Evolutionary conservation across 176 grass and related monocot genomes (phyloP), one percentile per base, ranked within the genome.

Genomic region (Oryza coarctata): DNA sequence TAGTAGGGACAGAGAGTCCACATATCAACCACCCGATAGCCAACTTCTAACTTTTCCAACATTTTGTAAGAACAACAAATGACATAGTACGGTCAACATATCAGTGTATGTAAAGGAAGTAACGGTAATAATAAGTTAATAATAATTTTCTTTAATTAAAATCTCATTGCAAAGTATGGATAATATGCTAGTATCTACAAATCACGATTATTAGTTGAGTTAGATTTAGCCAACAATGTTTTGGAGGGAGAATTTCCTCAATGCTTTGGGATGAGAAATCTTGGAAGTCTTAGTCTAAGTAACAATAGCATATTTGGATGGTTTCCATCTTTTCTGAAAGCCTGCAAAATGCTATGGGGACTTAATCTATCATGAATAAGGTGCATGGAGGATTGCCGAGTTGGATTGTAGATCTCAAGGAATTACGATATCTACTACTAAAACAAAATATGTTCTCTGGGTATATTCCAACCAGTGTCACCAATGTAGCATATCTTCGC

Each of bases 281-380:
- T 34, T 9, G 1, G 0, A 0, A 0, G 0, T 9, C 10, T 82
- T 12, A 0, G 9, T 27, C 29, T 68, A 12, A 15, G 40, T 18
- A 70, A 85, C 2, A 93, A 93, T 14, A 85, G 17, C 1, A 13
- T 93, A 0, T 65, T 47, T 0, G 85, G 85, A 1, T 64, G 80
- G 9, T 50, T 93, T 12, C 77, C 43, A 10, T 10, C 68, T n/a
- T 40, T 27, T 38, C 0, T 62, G 17, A 9, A n/a, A 41, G 0
- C 0, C 1, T 41, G 14, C 0, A 41, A 26, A 40, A n/a, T 5
- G 2, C 18, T 82, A 12, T 10, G 2, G 40, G 20, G 11, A 1
- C 78, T 90, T 12, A 79, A 84, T 74, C 27, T 92, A 13, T 41
- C 55, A 3, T 2, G 50, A 93, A 90, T 55, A 52, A 43, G 40